Evolutionary conservation across 225 moss, liverwort and hornwort species (phyloP).

Genomic region (Sphagnum tenellum): DNA sequence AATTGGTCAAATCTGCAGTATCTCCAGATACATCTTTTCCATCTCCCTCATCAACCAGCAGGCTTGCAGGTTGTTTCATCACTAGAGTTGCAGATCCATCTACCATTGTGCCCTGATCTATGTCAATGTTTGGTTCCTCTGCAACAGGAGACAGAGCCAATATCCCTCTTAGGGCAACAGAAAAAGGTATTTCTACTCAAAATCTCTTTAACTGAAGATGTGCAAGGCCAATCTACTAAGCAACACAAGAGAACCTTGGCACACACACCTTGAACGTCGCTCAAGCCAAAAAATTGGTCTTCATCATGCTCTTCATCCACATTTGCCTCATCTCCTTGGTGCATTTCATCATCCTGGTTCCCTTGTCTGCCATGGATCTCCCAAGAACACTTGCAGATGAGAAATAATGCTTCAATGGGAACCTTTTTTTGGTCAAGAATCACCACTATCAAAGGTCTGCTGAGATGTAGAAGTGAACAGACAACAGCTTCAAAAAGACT

Average conservation of each 20-base stretch:
- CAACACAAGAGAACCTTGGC: neutral
- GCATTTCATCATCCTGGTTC: slow-evolving; percentile 16
- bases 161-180: too few relatives aligned
- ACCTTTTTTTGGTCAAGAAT: too few relatives aligned
- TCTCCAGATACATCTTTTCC: slow-evolving; percentile 29
- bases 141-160: slow-evolving; percentile 2
- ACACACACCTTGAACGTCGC: slow-evolving; percentile 26
- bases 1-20: slow-evolving; percentile 36
- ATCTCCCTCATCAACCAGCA: slow-evolving; percentile 32
- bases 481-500: neutral
- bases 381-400: too few relatives aligned
- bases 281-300: slow-evolving; percentile 35
- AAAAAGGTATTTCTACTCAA: too few relatives aligned
- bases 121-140: slow-evolving; percentile 43
- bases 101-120: slow-evolving; percentile 24
- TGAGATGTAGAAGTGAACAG: neutral
- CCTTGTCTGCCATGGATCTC: slow-evolving; percentile 24
- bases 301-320: slow-evolving; percentile 23
- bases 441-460: neutral
- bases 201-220: too few relatives aligned
- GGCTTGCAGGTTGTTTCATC: slow-evolving; percentile 28
- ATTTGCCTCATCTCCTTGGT: slow-evolving; percentile 13
- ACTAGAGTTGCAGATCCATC: slow-evolving; percentile 6
- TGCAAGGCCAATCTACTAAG: too few relatives aligned
- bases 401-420: too few relatives aligned